Evolutionary conservation across 768 basidiomycete genomes (phyloP), one percentile per base, ranked within the genome.

Genomic region (Suillus luteus): DNA sequence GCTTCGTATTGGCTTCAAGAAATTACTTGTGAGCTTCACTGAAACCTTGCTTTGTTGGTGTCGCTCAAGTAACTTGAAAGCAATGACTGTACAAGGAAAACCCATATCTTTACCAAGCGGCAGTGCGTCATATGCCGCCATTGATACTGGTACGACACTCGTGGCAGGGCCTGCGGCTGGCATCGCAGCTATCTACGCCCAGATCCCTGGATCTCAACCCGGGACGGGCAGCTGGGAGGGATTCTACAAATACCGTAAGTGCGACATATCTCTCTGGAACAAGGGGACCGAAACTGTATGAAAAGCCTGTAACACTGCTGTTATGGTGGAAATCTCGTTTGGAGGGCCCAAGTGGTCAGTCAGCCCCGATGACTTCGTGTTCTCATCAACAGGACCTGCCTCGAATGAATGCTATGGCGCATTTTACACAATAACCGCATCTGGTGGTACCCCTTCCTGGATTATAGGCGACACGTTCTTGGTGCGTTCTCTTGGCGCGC

Each of bases 391-490:
- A 37, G 74, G 81, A 46, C 71, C 90, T 24, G 77, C 79, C 11
- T 70, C 72, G 2, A 75, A 77, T 40, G 75, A 76, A 52, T 99
- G 96, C 73, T 79, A 95, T 22, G 96, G 96, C 37, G 89, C 93
- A 2, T 90, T 99, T 78, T 97, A 95, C 72, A 80, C 83, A 59
- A 79, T 95, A 60, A 74, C 81, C 35, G 81, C 82, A 2, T 83
- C 85, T 24, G 71, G 76, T 38, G 79, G 79, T 46, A 77, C 81
- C 31, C 88, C 91, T 2, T 64, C 83, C 17, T 97, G 94, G 95
- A 95, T 97, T 69, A 79, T 97, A 37, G 96, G 95, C 41, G 94
- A 95, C 70, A 90, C 92, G 0, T 95, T 95, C 80, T 83, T 96
- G 40, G 73, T 65, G n/a, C 48, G 73, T 10, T 4, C n/a, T 10